These are phyloP conservation scores for Hygrophoropsis aurantiaca DNA, from an alignment of 768 basidiomycete genomes.

Conservation along the genomic window DNA sequence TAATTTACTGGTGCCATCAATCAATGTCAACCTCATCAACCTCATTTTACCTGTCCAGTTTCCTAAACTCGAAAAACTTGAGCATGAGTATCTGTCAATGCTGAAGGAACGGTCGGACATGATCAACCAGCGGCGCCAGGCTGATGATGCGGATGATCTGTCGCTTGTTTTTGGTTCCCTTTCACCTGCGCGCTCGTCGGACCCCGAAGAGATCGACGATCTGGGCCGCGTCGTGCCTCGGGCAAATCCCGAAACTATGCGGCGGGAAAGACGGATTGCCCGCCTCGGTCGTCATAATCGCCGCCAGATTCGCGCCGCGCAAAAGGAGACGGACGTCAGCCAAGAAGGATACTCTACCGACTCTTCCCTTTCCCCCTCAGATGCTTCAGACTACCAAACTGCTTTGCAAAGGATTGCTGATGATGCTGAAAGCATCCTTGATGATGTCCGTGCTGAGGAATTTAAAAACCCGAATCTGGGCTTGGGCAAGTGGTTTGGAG, in stretches of 20 bases:
- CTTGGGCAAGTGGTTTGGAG: constrained; percentile 59
- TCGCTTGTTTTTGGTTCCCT: constrained; percentile 62
- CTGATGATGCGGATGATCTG: constrained; percentile 82
- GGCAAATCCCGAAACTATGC: constrained; percentile 43
- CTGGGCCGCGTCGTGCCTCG: constrained; percentile 52
- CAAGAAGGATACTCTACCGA: constrained; percentile 93
- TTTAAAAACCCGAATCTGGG: constrained; percentile 81
- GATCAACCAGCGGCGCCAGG: constrained; percentile 60
- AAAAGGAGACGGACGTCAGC: constrained; percentile 19
- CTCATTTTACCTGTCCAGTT: constrained; percentile 50
- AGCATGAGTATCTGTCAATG: constrained; percentile 71
- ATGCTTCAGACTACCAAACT: constrained; percentile 64
- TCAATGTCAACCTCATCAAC: too few species aligned
- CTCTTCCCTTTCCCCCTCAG: constrained; percentile 62
- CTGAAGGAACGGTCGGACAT: constrained; percentile 74
- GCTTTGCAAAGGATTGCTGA: constrained; percentile 57
- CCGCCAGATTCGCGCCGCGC: constrained; percentile 35
- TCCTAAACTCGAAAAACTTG: constrained; percentile 74
- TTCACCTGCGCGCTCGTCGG: constrained; percentile 26
- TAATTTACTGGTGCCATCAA: constrained; percentile 14
- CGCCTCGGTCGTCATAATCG: constrained; percentile 55
- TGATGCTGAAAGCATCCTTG: constrained; percentile 58
- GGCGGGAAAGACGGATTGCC: constrained; percentile 57
- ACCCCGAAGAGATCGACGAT: constrained; percentile 57
- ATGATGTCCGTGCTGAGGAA: constrained; percentile 82